These are phyloP conservation scores for Fusarium graminum DNA, from an alignment of 2,329 filamentous ascomycete genomes.

Conservation along the genomic window DNA sequence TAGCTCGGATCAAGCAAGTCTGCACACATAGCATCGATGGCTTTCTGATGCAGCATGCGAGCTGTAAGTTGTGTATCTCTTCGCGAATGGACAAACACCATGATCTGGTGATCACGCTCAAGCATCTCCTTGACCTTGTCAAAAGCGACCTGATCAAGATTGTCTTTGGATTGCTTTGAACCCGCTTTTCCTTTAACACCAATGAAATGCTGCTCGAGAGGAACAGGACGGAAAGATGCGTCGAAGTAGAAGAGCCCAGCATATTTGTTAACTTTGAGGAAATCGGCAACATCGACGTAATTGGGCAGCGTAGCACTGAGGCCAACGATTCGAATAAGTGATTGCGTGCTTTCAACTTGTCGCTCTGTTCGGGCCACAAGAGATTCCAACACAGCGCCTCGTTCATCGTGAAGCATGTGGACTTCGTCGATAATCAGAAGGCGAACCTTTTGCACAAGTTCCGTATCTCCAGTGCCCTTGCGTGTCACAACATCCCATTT, in stretches of 20 bases:
- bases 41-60: constrained; percentile 87
- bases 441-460: constrained; percentile 96
- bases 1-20: constrained; percentile 86
- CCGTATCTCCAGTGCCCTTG: constrained; percentile 96
- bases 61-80: constrained; percentile 94
- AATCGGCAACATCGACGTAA: constrained; percentile 96
- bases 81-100: constrained; percentile 98
- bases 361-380: constrained; percentile 94
- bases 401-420: constrained; percentile 98
- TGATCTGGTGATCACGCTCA: constrained; percentile 91
- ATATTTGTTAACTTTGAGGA: constrained; percentile 93
- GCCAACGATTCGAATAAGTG: constrained; percentile 94
- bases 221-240: constrained; percentile 93
- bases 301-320: constrained; percentile 96
- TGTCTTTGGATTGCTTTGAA: constrained; percentile 84
- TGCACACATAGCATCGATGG: constrained; percentile 80
- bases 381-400: constrained; percentile 95
- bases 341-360: constrained; percentile 98
- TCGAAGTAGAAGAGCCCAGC: constrained; percentile 98
- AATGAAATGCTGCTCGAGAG: constrained; percentile 96
- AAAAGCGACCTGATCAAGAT: constrained; percentile 87
- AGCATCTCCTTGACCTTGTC: constrained; percentile 97
- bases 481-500: constrained; percentile 99
- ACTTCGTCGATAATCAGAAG: constrained; percentile 98
- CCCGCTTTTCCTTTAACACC: constrained; percentile 93